phyloP scores from a whole-genome alignment of 768 basidiomycete species.

The Boletus huronensis region DNA sequence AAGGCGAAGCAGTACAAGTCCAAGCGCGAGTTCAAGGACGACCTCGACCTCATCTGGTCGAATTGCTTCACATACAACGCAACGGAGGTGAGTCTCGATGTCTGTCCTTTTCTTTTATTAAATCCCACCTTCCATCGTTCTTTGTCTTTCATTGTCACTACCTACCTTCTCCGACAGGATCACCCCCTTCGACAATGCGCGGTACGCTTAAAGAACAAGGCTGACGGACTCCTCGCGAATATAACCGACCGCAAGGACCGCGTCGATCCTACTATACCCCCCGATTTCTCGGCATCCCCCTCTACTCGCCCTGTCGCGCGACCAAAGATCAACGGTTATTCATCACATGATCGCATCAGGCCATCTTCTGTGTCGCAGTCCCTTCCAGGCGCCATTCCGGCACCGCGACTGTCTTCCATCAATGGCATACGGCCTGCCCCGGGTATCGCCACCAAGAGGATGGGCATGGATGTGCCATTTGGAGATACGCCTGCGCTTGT shows the following conservation, averaged over 20 bases:
- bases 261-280: constrained; percentile 63
- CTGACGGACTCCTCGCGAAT: constrained; percentile 80
- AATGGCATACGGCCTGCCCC: constrained; percentile 19
- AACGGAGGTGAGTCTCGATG: constrained; percentile 63
- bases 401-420: constrained; percentile 9
- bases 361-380: constrained; percentile 24
- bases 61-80: constrained; percentile 95
- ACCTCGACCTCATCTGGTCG: constrained; percentile 94
- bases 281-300: constrained; percentile 35
- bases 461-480: constrained; percentile 47
- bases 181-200: constrained; percentile 88
- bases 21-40: constrained; percentile 90
- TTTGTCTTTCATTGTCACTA: background rate
- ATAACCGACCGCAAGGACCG: constrained; percentile 88
- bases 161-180: constrained; percentile 43
- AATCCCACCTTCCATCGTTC: background rate
- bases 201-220: constrained; percentile 75
- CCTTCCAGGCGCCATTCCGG: background rate
- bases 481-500: constrained; percentile 64
- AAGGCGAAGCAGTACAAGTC: constrained; percentile 90
- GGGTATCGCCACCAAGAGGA: constrained; percentile 11
- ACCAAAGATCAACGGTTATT: constrained; percentile 42
- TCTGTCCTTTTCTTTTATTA: background rate
- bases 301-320: constrained; percentile 34
- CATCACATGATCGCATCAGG: constrained; percentile 23